These are phyloP conservation scores for Penicillium sp. DNA, from an alignment of 2,329 filamentous ascomycete species.

Conservation along the genomic window DNA sequence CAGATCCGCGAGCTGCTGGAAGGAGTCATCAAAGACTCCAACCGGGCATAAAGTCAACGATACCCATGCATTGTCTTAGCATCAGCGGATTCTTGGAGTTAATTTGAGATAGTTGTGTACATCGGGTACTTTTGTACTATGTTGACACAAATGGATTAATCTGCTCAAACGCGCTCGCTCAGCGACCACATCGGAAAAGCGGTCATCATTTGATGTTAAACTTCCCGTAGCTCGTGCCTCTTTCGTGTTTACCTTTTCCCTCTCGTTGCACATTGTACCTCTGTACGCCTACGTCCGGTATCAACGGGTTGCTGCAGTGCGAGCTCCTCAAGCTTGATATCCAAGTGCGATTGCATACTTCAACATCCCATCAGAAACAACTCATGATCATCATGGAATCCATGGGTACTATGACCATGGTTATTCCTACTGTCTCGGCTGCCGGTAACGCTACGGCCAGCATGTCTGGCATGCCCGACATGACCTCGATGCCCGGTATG, in stretches of 20 bases:
- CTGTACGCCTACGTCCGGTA: not conserved
- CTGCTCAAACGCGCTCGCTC: constrained; percentile 24
- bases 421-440: constrained; percentile 5
- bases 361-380: not conserved
- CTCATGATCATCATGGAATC: constrained; percentile 3
- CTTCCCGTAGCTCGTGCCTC: not conserved
- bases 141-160: constrained; percentile 10
- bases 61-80: constrained; percentile 9
- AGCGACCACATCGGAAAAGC: constrained; percentile 1
- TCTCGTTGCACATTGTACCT: not conserved
- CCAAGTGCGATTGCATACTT: not conserved
- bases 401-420: constrained; percentile 10
- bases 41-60: constrained; percentile 14
- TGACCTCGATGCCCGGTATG: constrained; percentile 12
- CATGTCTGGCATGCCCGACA: constrained; percentile 5
- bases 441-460: no score
- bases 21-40: constrained; percentile 64
- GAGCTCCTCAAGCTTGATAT: not conserved
- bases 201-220: constrained; percentile 5
- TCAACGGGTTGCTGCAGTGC: not conserved
- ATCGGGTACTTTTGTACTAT: not conserved
- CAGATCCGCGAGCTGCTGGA: constrained; percentile 81
- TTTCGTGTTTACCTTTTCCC: not conserved
- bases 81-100: not conserved
- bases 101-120: not conserved